Percentiles rank a stretch among this genome's conserved stretches.
Evolutionary conservation across 208 protist genomes (phyloP).

Genomic region (Herpetomonas samuelpessoai): DNA sequence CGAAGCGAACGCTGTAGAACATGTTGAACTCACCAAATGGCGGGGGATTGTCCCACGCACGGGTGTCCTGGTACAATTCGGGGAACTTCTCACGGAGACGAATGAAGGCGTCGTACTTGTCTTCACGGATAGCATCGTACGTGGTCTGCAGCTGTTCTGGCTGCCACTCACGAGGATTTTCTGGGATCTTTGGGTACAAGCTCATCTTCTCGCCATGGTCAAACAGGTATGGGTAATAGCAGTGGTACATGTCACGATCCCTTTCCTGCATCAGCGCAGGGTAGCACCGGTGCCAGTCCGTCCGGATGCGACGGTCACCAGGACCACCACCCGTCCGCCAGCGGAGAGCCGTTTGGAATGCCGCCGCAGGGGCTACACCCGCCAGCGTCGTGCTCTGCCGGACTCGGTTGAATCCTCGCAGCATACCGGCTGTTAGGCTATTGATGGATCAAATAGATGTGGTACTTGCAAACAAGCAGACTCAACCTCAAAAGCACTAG

Average conservation of each 20-base stretch:
- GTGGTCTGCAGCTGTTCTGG: constrained; percentile 90
- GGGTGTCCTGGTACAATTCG: constrained; percentile 92
- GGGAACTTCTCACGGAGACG: constrained; percentile 91
- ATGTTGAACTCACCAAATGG: constrained; percentile 94
- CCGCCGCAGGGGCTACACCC: too few relatives aligned
- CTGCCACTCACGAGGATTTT: constrained; percentile 91
- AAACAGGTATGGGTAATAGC: constrained; percentile 93
- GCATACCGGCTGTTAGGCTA: too few relatives aligned
- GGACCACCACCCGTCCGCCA: constrained; percentile 72
- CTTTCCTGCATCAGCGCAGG: constrained; percentile 87
- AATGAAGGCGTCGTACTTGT: constrained; percentile 93
- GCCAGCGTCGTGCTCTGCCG: too few relatives aligned
- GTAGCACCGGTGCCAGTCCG: constrained; percentile 90
- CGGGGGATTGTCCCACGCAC: constrained; percentile 90
- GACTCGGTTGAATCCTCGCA: too few relatives aligned
- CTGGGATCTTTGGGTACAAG: constrained; percentile 90
- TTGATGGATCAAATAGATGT: too few relatives aligned
- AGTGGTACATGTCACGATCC: constrained; percentile 93
- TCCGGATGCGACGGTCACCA: constrained; percentile 78
- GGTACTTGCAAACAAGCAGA: too few relatives aligned
- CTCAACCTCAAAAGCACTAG: too few relatives aligned
- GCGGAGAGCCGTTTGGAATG: constrained; percentile 17
- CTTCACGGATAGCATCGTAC: constrained; percentile 93
- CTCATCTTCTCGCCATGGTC: constrained; percentile 92
- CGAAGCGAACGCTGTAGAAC: constrained; percentile 92